Conservation (phyloP, 75 land plant species). For the Picea glauca region DNA sequence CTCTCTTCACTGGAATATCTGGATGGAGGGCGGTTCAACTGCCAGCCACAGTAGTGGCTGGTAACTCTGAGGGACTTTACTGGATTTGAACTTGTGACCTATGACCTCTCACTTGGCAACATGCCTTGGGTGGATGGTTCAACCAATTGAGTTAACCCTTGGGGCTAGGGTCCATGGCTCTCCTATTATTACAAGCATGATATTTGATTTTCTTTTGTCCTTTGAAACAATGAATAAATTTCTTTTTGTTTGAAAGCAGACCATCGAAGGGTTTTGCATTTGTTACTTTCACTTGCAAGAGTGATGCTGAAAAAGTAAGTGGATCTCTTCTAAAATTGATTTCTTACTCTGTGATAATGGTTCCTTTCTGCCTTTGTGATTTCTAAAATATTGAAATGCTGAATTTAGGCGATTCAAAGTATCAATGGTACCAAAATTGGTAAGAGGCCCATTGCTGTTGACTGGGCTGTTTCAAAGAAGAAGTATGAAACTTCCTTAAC, state of each 20-base stretch:
- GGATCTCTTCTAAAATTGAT: background rate
- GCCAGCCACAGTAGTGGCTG: too few species aligned
- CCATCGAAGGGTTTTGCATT: slow-evolving; percentile 92
- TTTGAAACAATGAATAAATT: background rate
- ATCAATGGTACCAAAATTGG: slow-evolving; percentile 73
- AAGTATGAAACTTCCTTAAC: slow-evolving; percentile 43
- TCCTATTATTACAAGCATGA: background rate
- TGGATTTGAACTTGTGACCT: too few species aligned
- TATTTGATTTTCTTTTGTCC: background rate
- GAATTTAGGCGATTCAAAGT: slow-evolving; percentile 69
- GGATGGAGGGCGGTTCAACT: too few species aligned
- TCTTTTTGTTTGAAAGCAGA: slow-evolving; percentile 19
- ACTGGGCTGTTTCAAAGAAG: slow-evolving; percentile 92
- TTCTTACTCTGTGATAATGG: background rate
- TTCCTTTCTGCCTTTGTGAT: background rate
- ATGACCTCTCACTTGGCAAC: too few species aligned
- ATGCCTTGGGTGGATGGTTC: too few species aligned
- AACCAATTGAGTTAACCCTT: too few species aligned
- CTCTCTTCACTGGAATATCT: too few species aligned
- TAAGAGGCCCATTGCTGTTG: slow-evolving; percentile 90
- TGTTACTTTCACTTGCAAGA: slow-evolving; percentile 84
- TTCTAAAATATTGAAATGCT: slow-evolving; percentile 5
- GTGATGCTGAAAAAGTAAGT: slow-evolving; percentile 85
- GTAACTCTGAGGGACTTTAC: too few species aligned
- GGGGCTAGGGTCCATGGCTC: background rate